Percentiles rank a stretch among this genome's conserved stretches.
Conservation (phyloP, 352 stramenopile species). For the Aphanomyces astaci region DNA sequence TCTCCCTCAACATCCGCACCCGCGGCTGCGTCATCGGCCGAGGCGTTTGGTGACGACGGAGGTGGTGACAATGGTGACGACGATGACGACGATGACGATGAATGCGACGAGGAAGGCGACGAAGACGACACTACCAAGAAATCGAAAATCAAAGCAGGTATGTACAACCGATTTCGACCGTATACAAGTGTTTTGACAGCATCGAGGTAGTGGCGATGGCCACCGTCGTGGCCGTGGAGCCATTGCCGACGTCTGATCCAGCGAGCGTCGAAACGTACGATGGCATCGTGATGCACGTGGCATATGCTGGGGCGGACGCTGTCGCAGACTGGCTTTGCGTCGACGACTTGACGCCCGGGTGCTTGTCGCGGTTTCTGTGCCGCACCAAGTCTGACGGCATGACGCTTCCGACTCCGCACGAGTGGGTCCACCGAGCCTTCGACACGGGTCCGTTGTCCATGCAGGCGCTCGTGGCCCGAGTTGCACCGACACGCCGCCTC, state of each 20-base stretch:
- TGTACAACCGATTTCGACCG: not conserved
- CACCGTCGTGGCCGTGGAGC: not conserved
- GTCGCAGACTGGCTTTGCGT: not conserved
- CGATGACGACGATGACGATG: constrained; percentile 37
- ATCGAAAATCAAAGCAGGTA: constrained; percentile 20
- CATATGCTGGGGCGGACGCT: not conserved
- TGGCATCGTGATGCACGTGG: not conserved
- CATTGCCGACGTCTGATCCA: not conserved
- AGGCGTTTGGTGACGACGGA: constrained; percentile 31
- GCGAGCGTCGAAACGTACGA: not conserved
- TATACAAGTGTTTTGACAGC: not conserved
- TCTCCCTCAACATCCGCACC: not conserved
- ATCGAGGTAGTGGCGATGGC: too few species aligned
- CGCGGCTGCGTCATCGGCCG: constrained; percentile 8
- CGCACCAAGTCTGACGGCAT: not conserved
- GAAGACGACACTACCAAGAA: constrained; percentile 20
- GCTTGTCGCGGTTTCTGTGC: not conserved
- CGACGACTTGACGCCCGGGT: not conserved
- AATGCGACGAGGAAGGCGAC: constrained; percentile 31
- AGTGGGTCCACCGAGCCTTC: not conserved
- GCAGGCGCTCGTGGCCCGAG: not conserved
- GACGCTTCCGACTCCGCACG: not conserved
- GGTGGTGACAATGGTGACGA: constrained; percentile 29
- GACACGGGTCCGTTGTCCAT: not conserved
- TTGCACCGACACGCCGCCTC: not conserved